Conservation (phyloP, 495 filamentous ascomycete species). For the Pseudoneurospora amorphoporcata region DNA sequence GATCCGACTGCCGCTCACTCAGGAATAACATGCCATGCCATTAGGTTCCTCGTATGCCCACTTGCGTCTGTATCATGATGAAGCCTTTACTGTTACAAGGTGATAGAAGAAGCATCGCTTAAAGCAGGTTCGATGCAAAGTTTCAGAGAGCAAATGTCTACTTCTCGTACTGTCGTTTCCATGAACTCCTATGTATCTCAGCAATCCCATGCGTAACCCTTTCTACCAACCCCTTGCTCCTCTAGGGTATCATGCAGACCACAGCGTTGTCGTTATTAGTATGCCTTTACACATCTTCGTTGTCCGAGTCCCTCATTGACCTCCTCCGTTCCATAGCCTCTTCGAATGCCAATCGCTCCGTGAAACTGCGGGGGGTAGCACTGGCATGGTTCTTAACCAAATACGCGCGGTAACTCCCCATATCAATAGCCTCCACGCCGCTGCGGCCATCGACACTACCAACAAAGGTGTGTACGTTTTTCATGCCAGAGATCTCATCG, state of each 20-base stretch:
- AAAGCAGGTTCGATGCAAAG: background rate
- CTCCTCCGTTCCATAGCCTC: constrained; percentile 26
- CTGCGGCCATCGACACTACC: constrained; percentile 34
- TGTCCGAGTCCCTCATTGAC: background rate
- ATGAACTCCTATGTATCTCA: background rate
- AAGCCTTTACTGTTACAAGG: background rate
- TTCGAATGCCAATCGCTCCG: constrained; percentile 34
- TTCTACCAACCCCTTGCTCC: background rate
- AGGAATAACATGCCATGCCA: background rate
- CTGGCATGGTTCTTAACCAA: constrained; percentile 7
- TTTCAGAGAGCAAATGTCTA: background rate
- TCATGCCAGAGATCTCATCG: constrained; percentile 34
- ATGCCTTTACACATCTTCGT: background rate
- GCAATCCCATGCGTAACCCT: background rate
- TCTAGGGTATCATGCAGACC: background rate
- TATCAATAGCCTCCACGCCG: constrained; percentile 27
- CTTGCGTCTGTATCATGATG: background rate
- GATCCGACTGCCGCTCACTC: background rate
- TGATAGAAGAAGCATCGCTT: background rate
- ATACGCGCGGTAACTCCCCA: constrained; percentile 27
- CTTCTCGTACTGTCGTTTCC: background rate
- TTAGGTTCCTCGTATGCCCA: background rate
- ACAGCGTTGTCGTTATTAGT: background rate
- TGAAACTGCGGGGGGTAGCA: constrained; percentile 30
- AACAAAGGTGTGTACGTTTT: constrained; percentile 34